Evolutionary conservation across 441 rosid species (phyloP), one percentile per base, ranked within the genome.

Genomic region (Corymbia citriodora): DNA sequence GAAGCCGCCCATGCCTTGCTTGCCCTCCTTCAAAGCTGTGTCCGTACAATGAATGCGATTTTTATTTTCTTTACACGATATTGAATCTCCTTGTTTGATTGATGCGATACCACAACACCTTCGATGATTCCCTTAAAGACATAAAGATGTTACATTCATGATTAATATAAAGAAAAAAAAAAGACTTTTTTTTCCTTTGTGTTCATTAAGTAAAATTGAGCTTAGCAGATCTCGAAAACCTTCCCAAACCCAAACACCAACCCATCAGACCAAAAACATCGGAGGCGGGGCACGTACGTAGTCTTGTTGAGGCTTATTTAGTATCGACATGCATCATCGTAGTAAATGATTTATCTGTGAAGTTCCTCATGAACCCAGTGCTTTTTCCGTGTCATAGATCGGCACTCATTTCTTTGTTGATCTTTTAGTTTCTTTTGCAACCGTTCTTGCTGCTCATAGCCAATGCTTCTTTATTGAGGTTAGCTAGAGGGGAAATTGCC

Each of bases 221-320:
- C 23, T 68, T 12, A 31, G 17, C 23, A 68, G 0, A 3, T 9
- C 40, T 9, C 18, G 0, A 2, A n/a, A 68, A 68, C 0, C 0
- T 2, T 68, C 0, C 1, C 18, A 31, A 1, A 31, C 3, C 45
- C 45, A 40, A 1, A 31, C 3, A 68, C 6, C 2, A 0, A 15
- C 7, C 36, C 12, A 68, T 16, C 18, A 2, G 2, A 2, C 23
- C 6, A 68, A 68, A 4, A 40, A 40, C 45, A 40, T 40, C 6
- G 45, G 6, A 40, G 45, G 45, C 6, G 45, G 45, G 45, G 45
- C 45, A 40, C 18, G 16, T 40, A 4, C 0, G 31, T 68, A 33
- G 16, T 27, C 6, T 68, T 6, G 0, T 27, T 17, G 10, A 31
- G 21, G 31, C 31, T 68, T 8, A 14, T n/a, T 15, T 12, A 65